Percentiles rank a stretch among this genome's conserved stretches.
phyloP scores from a whole-genome alignment of 345 rosid genomes.

The Sonneratia alba region DNA sequence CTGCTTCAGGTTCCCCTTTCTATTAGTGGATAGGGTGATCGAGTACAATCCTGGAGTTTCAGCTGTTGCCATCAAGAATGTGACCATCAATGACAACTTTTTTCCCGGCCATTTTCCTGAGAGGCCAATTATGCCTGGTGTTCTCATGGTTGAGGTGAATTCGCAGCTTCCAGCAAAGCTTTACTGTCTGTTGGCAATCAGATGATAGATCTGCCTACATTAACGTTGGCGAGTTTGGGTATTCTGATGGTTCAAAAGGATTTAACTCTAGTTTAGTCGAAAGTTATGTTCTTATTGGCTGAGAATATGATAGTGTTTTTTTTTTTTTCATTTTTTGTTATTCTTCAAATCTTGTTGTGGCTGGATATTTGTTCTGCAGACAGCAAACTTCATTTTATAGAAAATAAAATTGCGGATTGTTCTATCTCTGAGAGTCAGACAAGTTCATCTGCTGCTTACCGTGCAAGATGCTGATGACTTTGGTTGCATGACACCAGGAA shows the following conservation, averaged over 20 bases:
- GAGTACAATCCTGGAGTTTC: slow-evolving; percentile 93
- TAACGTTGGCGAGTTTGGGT: too few species aligned
- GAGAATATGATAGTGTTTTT: neutral
- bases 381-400: neutral
- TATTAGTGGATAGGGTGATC: slow-evolving; percentile 94
- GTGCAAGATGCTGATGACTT: neutral
- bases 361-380: neutral
- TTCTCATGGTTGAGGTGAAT: slow-evolving; percentile 94
- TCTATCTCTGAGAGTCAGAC: neutral
- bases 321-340: neutral
- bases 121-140: slow-evolving; percentile 99
- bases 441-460: neutral
- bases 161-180: neutral
- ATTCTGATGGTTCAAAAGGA: too few species aligned
- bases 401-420: neutral
- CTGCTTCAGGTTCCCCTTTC: slow-evolving; percentile 75
- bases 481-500: too few species aligned
- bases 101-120: slow-evolving; percentile 99
- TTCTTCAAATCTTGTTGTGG: neutral
- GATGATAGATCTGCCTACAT: neutral
- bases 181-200: neutral
- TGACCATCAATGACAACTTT: slow-evolving; percentile 94
- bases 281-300: neutral
- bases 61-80: slow-evolving; percentile 90
- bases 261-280: neutral